These are phyloP conservation scores for Rhodotorula babjevae DNA, from an alignment of 768 basidiomycete genomes.

Conservation along the genomic window DNA sequence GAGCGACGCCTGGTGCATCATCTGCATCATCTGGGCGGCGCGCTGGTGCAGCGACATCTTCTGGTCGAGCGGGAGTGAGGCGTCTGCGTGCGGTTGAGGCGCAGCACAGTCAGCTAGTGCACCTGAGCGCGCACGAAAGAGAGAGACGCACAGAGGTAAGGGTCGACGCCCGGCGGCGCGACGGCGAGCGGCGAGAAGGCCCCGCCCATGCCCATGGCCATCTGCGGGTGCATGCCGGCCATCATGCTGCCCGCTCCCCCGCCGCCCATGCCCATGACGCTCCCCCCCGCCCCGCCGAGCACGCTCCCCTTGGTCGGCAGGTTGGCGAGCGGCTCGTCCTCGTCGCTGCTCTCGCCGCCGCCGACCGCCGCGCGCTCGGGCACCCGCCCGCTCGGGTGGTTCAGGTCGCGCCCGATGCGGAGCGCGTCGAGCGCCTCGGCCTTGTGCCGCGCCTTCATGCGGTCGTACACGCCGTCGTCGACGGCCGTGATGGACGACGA, in stretches of 20 bases:
- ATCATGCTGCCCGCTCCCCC: slow-evolving; percentile 3
- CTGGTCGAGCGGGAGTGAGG: slow-evolving; percentile 38
- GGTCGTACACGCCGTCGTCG: slow-evolving; percentile 10
- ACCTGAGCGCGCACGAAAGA: too few species aligned
- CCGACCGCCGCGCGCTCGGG: slow-evolving; percentile 3
- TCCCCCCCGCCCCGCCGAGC: slow-evolving; percentile 16
- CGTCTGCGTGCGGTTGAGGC: slow-evolving; percentile 15
- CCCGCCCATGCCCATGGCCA: slow-evolving; percentile 29
- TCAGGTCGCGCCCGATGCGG: slow-evolving; percentile 31
- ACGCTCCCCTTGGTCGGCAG: slow-evolving; percentile 18
- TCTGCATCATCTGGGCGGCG: slow-evolving; percentile 37
- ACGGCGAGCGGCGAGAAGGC: slow-evolving; percentile 27
- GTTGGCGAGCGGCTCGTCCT: slow-evolving; percentile 30
- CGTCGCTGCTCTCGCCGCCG: slow-evolving; percentile 19
- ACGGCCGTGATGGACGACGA: neutral
- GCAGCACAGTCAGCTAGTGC: neutral
- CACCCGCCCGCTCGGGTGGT: slow-evolving; percentile 14
- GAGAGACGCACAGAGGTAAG: slow-evolving; percentile 19
- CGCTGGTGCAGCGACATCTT: slow-evolving; percentile 39
- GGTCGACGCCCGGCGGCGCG: slow-evolving; percentile 37
- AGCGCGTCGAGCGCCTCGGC: slow-evolving; percentile 32
- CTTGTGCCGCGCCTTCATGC: slow-evolving; percentile 36
- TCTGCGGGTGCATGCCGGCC: slow-evolving; percentile 5
- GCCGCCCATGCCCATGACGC: too few species aligned
- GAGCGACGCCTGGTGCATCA: slow-evolving; percentile 35